Percentiles rank a stretch among this genome's conserved stretches.
phyloP scores from a whole-genome alignment of 805 yeast species.

The Hanseniaspora taiwanica region DNA sequence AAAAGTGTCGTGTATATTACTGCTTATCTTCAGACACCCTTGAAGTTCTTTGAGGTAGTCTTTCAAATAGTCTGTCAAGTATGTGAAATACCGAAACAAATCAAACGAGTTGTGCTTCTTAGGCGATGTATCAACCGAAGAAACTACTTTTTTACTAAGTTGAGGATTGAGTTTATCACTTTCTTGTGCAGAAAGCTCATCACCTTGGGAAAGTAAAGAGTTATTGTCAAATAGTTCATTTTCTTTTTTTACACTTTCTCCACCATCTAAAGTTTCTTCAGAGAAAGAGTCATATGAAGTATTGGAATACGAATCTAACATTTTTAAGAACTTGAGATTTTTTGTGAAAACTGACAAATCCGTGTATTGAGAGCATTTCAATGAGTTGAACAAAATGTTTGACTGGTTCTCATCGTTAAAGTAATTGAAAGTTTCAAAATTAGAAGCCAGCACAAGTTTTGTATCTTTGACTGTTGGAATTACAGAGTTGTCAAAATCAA shows the following conservation, averaged over 20 bases:
- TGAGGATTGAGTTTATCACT: neutral
- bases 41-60: conserved; percentile 12
- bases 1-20: conserved; percentile 18
- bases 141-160: too few relatives aligned
- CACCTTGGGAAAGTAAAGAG: too few relatives aligned
- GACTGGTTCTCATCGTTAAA: conserved; percentile 10
- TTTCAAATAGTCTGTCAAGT: conserved; percentile 13
- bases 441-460: conserved; percentile 24
- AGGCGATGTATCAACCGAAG: neutral
- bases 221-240: too few relatives aligned
- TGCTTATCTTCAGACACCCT: conserved; percentile 10
- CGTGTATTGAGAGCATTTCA: conserved; percentile 12
- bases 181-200: neutral
- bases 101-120: conserved; percentile 11
- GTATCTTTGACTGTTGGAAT: conserved; percentile 20
- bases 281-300: conserved; percentile 16
- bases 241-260: neutral
- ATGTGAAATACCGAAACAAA: conserved; percentile 22
- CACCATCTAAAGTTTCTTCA: neutral
- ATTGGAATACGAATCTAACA: conserved; percentile 21
- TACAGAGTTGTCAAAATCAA: conserved; percentile 13
- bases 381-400: conserved; percentile 21
- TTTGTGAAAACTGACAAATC: conserved; percentile 21
- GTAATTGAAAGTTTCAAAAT: conserved; percentile 24
- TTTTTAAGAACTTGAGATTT: conserved; percentile 19